These are phyloP conservation scores for Saccharum hybrid DNA, from an alignment of 202 grass and related monocot genomes.

Conservation along the genomic window DNA sequence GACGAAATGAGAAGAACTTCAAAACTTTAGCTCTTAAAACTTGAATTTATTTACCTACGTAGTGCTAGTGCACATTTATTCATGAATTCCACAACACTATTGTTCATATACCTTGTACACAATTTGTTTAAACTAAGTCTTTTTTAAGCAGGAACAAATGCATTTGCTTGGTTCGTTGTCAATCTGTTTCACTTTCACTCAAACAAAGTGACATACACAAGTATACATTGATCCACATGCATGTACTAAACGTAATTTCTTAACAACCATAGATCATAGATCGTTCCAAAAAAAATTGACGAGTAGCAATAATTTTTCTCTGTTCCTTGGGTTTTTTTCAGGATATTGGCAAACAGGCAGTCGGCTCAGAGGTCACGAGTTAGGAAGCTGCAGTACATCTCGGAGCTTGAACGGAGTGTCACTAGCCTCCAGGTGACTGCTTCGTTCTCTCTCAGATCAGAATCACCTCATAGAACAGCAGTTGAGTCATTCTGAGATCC, in stretches of 20 bases:
- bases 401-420: conserved; percentile 92
- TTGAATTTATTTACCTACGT: background rate
- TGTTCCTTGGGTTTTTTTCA: conserved; percentile 37
- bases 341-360: conserved; percentile 96
- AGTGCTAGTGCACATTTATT: background rate
- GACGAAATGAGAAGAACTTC: no score
- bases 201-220: background rate
- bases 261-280: background rate
- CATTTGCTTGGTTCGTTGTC: background rate
- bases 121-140: background rate
- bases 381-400: conserved; percentile 96
- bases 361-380: conserved; percentile 97
- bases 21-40: background rate
- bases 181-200: background rate
- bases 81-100: background rate
- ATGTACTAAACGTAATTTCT: background rate
- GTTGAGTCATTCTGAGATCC: background rate
- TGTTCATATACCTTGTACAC: background rate
- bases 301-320: background rate
- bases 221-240: no score
- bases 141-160: background rate
- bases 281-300: background rate
- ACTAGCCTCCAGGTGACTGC: conserved; percentile 72
- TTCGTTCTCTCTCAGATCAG: background rate
- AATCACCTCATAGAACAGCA: background rate